Evolutionary conservation across 768 basidiomycete species (phyloP), one percentile per base, ranked within the genome.

Genomic region (Paxillus involutus): DNA sequence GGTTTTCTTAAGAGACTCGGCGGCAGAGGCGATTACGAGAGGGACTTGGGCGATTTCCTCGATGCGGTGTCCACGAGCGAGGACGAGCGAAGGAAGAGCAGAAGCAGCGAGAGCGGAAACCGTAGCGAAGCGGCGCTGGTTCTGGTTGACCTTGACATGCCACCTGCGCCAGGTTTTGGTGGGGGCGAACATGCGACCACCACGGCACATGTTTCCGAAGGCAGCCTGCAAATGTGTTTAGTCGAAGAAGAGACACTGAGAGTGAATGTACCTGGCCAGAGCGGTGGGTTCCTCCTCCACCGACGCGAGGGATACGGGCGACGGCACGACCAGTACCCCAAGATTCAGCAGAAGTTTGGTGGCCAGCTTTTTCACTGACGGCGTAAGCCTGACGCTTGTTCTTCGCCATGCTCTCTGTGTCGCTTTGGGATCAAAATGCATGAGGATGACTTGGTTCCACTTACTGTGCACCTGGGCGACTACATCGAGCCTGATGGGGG

Each of bases 281-380:
- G 63, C 97, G 91, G 80, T 96, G 93, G 64, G 97, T 98, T 75
- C 97, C 97, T 71, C 91, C 90, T 71, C 97, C 97, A 70, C 93
- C 93, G 60, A 99, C 96, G 91, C 97, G 96, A 75, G 97, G 97
- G 71, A 99, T 98, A 94, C 97, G 97, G 26, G 96, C 96, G 61
- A 99, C 97, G 63, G 97, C 97, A 77, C 97, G 94, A 87, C 97
- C 97, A 62, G 97, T 99, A 77, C 97, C 97, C 97, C 97, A 99
- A 35, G 96, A 98, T 76, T 98, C 96, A 59, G 97, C 96, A 58
- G 88, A 91, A 63, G 97, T 98, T 77, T 99, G 96, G 81, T 98
- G 94, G 65, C 97, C 97, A 55, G 97, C 97, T 79, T 98, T 97
- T 77, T 91, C 89, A 75, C 86, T 90, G 70, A 98, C 97, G 65